A percentile compares a stretch with the other conserved stretches of the same genome.
Evolutionary conservation across 2,329 filamentous ascomycete genomes (phyloP).

Genomic region (Trichoderma endophyticum): DNA sequence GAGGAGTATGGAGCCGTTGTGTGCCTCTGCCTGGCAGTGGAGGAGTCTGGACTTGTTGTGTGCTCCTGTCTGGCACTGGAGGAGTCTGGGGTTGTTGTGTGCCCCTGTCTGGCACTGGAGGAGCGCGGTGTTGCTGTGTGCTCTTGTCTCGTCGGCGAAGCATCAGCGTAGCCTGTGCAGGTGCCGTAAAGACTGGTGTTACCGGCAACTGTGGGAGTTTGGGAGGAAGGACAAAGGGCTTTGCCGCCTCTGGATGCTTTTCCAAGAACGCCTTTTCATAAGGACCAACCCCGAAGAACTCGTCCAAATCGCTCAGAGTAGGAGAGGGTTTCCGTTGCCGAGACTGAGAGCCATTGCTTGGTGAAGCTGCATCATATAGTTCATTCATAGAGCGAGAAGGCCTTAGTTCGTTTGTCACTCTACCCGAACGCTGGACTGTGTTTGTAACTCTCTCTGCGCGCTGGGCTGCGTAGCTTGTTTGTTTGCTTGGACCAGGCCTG

Average conservation of each 20-base stretch:
- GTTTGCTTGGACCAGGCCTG: conserved; percentile 9
- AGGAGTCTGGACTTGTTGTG: neutral
- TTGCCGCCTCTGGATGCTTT: conserved; percentile 10
- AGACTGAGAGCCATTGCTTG: neutral
- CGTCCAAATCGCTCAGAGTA: conserved; percentile 12
- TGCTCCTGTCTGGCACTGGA: neutral
- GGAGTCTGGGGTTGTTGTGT: neutral
- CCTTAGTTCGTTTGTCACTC: neutral
- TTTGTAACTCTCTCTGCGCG: neutral
- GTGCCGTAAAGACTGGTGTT: neutral
- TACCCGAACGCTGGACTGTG: too few species aligned
- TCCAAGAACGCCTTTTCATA: conserved; percentile 10
- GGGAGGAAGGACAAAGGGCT: neutral
- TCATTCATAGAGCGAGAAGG: neutral
- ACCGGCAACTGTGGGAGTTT: neutral
- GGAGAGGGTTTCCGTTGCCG: neutral
- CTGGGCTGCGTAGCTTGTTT: neutral
- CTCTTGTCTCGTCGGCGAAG: conserved; percentile 4
- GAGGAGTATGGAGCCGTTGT: neutral
- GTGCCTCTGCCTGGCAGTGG: neutral
- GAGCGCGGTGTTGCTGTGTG: neutral
- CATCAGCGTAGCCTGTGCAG: neutral
- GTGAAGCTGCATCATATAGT: neutral
- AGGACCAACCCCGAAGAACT: conserved; percentile 5
- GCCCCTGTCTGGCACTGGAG: neutral